phyloP scores from a whole-genome alignment of 2,329 filamentous ascomycete species.

The Pseudogymnoascus destructans region DNA sequence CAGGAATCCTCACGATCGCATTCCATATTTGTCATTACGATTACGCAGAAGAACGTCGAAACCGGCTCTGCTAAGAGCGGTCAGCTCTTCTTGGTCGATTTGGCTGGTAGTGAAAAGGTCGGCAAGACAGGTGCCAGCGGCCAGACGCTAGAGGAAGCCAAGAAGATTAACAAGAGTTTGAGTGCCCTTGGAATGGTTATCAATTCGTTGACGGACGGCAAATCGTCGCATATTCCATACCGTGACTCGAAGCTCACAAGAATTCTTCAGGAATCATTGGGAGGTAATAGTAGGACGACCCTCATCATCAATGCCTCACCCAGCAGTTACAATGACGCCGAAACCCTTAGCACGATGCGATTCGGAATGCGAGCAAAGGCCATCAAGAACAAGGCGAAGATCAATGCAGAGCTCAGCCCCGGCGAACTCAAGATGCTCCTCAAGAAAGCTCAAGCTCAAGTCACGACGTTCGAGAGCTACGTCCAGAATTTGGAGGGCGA shows the following conservation, averaged over 20 bases:
- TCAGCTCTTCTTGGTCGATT: conserved; percentile 91
- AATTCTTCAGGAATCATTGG: conserved; percentile 91
- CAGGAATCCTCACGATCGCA: conserved; percentile 95
- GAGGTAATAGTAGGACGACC: conserved; percentile 96
- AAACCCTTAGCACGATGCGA: conserved; percentile 81
- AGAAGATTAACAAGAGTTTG: conserved; percentile 99
- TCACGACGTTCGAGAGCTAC: conserved; percentile 79
- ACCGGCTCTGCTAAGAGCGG: conserved; percentile 93
- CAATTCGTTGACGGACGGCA: conserved; percentile 90
- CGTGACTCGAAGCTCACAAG: conserved; percentile 96
- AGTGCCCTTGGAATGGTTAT: conserved; percentile 98
- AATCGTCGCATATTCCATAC: conserved; percentile 92
- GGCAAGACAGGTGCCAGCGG: conserved; percentile 97
- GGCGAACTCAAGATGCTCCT: conserved; percentile 87
- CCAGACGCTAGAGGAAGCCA: conserved; percentile 93
- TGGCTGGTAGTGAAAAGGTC: conserved; percentile 96
- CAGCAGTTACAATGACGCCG: conserved; percentile 92
- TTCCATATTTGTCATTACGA: conserved; percentile 93
- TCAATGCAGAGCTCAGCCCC: conserved; percentile 95
- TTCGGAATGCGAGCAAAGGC: conserved; percentile 96
- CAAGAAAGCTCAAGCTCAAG: conserved; percentile 81
- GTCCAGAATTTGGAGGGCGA: conserved; percentile 74
- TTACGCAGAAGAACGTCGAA: conserved; percentile 95
- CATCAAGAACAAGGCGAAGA: conserved; percentile 99
- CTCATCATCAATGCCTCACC: conserved; percentile 99